Conservation (phyloP, 1,284 basidiomycete genomes). For the Trichosporon inkin region DNA sequence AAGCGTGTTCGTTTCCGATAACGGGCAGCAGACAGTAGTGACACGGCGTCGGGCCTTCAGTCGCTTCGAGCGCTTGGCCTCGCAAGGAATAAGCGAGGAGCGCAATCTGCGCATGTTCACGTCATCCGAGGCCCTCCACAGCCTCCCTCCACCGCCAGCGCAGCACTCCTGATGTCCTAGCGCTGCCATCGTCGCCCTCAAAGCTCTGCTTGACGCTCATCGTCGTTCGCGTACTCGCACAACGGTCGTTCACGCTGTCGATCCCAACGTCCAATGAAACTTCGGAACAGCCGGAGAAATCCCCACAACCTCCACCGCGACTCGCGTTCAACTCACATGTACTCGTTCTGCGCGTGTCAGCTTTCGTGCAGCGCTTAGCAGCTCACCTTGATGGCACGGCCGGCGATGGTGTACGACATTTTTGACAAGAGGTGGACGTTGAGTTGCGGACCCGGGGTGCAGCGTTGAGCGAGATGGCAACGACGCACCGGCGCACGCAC, state of each 20-base stretch:
- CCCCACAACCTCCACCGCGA: not conserved
- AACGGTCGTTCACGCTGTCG: not conserved
- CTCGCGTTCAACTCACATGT: constrained; percentile 34
- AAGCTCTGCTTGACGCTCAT: too few relatives aligned
- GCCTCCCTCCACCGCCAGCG: too few relatives aligned
- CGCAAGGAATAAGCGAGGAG: too few relatives aligned
- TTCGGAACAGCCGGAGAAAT: constrained; percentile 7
- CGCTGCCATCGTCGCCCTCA: too few relatives aligned
- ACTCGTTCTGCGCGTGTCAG: constrained; percentile 38
- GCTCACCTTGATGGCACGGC: constrained; percentile 50
- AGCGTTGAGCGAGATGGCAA: constrained; percentile 1
- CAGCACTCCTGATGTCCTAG: too few relatives aligned
- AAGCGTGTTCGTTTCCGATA: too few relatives aligned
- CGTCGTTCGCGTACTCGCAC: not conserved
- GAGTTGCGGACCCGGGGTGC: not conserved
- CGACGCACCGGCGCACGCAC: constrained; percentile 1
- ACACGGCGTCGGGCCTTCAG: too few relatives aligned
- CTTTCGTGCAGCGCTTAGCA: not conserved
- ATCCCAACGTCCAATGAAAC: not conserved
- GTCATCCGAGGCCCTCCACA: too few relatives aligned
- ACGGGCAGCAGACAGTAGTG: too few relatives aligned
- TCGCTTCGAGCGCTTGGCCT: too few relatives aligned
- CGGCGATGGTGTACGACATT: constrained; percentile 52
- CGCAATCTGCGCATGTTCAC: too few relatives aligned
- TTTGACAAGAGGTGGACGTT: constrained; percentile 19